These are phyloP conservation scores for Chrysosphaeria jannelii DNA, from an alignment of 2,329 filamentous ascomycete species.

Conservation along the genomic window DNA sequence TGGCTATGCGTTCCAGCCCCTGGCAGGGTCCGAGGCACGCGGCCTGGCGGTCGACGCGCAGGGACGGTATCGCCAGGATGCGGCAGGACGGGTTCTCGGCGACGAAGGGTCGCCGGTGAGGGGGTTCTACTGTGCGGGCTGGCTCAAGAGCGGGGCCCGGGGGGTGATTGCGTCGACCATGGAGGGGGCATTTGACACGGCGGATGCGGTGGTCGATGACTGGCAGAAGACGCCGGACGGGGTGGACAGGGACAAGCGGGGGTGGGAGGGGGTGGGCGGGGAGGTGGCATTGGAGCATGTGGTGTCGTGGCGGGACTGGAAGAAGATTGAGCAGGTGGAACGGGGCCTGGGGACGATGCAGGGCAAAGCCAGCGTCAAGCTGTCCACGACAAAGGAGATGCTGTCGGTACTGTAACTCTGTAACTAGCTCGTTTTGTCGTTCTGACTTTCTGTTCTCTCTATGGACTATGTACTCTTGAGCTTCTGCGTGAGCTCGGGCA, in stretches of 20 bases:
- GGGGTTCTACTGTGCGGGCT: slow-evolving; percentile 77
- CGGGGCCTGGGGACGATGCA: slow-evolving; percentile 27
- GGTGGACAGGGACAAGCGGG: slow-evolving; percentile 9
- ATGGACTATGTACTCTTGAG: slow-evolving; percentile 23
- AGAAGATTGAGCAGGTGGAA: slow-evolving; percentile 53
- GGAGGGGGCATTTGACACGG: slow-evolving; percentile 76
- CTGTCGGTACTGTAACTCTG: slow-evolving; percentile 15
- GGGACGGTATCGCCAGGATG: too few relatives aligned
- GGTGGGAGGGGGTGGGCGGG: slow-evolving; percentile 48
- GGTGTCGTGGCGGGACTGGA: slow-evolving; percentile 66
- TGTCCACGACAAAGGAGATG: slow-evolving; percentile 26
- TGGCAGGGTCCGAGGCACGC: slow-evolving; percentile 33
- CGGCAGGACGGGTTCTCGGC: slow-evolving; percentile 35
- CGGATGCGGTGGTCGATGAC: slow-evolving; percentile 55
- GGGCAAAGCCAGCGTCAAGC: slow-evolving; percentile 57
- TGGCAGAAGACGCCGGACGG: slow-evolving; percentile 17
- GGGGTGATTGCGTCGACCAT: slow-evolving; percentile 92
- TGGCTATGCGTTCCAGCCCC: slow-evolving; percentile 55
- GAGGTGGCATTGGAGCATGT: slow-evolving; percentile 22
- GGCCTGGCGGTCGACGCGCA: slow-evolving; percentile 64
- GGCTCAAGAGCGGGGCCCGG: slow-evolving; percentile 85
- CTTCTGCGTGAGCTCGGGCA: slow-evolving; percentile 90
- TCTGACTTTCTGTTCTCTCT: slow-evolving; percentile 1
- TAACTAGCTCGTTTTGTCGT: slow-evolving; percentile 1
- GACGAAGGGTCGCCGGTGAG: too few relatives aligned